Evolutionary conservation across 768 basidiomycete species (phyloP), one percentile per base, ranked within the genome.

Genomic region (Suillus tomentosus): DNA sequence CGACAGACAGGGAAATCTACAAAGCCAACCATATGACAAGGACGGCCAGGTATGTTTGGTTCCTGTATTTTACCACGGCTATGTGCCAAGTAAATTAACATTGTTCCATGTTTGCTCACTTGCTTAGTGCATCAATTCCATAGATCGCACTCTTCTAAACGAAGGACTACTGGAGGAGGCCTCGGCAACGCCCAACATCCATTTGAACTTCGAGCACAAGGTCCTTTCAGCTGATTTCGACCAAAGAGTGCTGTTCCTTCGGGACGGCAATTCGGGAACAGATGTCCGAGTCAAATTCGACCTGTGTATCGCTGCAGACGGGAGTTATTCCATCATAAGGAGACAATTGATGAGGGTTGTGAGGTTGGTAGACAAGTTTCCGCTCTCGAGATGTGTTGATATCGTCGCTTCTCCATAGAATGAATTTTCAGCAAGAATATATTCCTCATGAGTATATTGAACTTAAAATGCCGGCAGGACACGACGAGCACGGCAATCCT

Each of bases 401-500:
- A 15, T 59, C 57, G 62, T 60, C 54, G 37, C 57, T 63, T 66
- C 69, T 42, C 67, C 70, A 67, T 74, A 97, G 96, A 77, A 95
- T 97, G 90, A 85, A 96, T 81, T 97, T 90, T 79, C 87, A 90
- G 72, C 96, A 98, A 78, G 89, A 91, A 76, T 99, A 96, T 79
- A 94, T 98, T 73, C 89, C 87, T 63, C 94, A 98, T 73, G 95
- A 96, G 75, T 99, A 99, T 78, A 83, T 99, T 72, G 96, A 99
- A 81, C 85, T 99, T 65, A 93, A 90, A 81, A 94, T 99, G 87
- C 94, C 95, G 72, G 85, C 96, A 75, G 88, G 88, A 64, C 76
- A 78, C 73, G 84, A 84, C 76, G 72, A 73, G 70, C 78, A 81
- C 75, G 92, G 85, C 74, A 82, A 83, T 65, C 79, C 88, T 67